Evolutionary conservation across 306 rosid genomes (phyloP).

Genomic region (Ziziphus jujuba): DNA sequence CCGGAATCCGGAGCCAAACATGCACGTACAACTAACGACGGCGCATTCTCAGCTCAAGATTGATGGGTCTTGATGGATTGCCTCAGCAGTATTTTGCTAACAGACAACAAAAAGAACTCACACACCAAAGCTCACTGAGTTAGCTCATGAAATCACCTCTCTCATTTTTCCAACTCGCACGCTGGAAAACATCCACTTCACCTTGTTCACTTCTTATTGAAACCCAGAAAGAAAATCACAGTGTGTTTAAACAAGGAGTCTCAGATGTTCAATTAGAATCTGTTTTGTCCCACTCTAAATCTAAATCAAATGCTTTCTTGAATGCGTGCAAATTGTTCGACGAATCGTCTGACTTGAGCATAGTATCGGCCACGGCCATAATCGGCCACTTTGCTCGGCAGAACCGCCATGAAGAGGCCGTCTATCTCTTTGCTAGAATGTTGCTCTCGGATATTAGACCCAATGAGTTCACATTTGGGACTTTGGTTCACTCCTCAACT

Average conservation of each 20-base stretch:
- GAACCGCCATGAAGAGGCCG: conserved; percentile 49
- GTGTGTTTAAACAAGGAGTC: conserved; percentile 12
- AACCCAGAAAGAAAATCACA: conserved; percentile 25
- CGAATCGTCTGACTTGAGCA: conserved; percentile 50
- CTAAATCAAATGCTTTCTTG: conserved; percentile 31
- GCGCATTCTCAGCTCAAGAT: no score
- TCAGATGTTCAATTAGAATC: conserved; percentile 10
- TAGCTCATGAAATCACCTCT: conserved; percentile 39
- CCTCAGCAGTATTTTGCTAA: no score
- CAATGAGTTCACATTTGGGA: conserved; percentile 75
- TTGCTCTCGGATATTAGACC: conserved; percentile 53
- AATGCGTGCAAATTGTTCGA: conserved; percentile 65
- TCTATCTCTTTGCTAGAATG: conserved; percentile 63
- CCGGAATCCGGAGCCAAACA: no score
- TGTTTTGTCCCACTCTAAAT: not conserved
- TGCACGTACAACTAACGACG: no score
- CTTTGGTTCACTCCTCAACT: conserved; percentile 60
- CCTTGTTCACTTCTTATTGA: conserved; percentile 31
- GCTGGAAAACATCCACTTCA: conserved; percentile 37
- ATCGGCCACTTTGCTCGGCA: conserved; percentile 50
- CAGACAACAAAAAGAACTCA: no score
- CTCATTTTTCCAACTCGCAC: conserved; percentile 22
- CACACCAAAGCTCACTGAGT: not conserved
- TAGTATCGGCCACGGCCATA: conserved; percentile 59
- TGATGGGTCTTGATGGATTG: no score